phyloP scores from a whole-genome alignment of 345 rosid species.

The Ailanthus altissimus region DNA sequence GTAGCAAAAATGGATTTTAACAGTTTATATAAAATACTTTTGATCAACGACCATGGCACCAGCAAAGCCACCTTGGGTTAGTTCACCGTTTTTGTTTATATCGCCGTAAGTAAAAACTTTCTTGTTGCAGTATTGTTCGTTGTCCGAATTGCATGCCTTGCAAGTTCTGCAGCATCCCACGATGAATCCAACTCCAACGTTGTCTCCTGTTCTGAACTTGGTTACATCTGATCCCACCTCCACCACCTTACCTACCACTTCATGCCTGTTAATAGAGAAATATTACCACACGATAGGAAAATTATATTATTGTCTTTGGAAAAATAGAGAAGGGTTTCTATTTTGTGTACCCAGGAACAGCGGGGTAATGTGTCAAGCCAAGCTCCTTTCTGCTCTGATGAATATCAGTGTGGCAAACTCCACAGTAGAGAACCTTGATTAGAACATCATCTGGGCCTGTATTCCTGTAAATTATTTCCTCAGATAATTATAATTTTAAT shows the following conservation, averaged over 20 bases:
- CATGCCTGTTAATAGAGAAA: no score
- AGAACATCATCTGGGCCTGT: constrained; percentile 71
- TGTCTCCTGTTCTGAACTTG: constrained; percentile 46
- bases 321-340: not conserved
- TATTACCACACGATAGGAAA: no score
- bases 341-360: constrained; percentile 62
- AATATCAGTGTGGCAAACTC: constrained; percentile 72
- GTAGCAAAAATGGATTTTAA: no score
- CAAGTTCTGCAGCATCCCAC: constrained; percentile 59
- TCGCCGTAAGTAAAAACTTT: constrained; percentile 52
- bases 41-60: constrained; percentile 49
- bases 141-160: constrained; percentile 45
- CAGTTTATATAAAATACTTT: no score
- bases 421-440: constrained; percentile 59
- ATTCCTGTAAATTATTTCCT: constrained; percentile 35
- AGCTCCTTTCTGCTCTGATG: constrained; percentile 64
- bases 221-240: constrained; percentile 63
- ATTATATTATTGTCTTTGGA: no score
- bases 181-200: constrained; percentile 60
- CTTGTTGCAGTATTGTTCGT: constrained; percentile 58
- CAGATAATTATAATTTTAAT: not conserved
- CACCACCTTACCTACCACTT: constrained; percentile 70
- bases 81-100: constrained; percentile 48
- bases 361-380: constrained; percentile 60
- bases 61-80: constrained; percentile 57